Evolutionary conservation across 768 basidiomycete genomes (phyloP).

Genomic region (Favolaschia claudopus): DNA sequence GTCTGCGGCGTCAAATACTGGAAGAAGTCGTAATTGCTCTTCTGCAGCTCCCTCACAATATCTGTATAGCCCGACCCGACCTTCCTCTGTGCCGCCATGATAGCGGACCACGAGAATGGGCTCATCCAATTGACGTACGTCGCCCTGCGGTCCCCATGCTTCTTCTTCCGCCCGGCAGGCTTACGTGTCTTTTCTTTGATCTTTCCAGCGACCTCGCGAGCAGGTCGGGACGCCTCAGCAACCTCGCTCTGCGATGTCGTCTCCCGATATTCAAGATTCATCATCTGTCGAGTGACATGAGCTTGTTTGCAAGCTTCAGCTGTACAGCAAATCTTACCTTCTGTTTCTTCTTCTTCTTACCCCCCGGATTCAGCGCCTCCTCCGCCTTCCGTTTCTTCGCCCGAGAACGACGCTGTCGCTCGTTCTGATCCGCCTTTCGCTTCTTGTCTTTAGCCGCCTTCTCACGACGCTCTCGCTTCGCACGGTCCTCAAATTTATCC

Average conservation of each 20-base stretch:
- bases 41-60: slow-evolving; percentile 11
- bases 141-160: neutral
- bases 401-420: slow-evolving; percentile 4
- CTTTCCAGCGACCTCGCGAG: neutral
- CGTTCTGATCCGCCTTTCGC: slow-evolving; percentile 14
- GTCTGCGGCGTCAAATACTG: neutral
- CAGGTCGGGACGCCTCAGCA: slow-evolving; percentile 14
- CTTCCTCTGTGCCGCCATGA: neutral
- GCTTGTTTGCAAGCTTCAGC: neutral
- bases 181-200: slow-evolving; percentile 1
- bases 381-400: neutral
- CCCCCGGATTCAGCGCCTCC: slow-evolving; percentile 1
- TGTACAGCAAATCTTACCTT: slow-evolving; percentile 1
- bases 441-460: neutral
- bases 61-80: slow-evolving; percentile 2
- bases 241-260: neutral
- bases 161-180: slow-evolving; percentile 7
- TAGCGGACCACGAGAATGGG: slow-evolving; percentile 15
- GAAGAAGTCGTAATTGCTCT: slow-evolving; percentile 7
- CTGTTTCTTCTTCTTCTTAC: neutral
- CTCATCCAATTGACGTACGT: slow-evolving; percentile 13
- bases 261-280: slow-evolving; percentile 5
- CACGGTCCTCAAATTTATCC: neutral
- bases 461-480: neutral
- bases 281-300: too few species aligned